These are phyloP conservation scores for Aristolochia contorta DNA, from an alignment of 164 flowering plant genomes.

Conservation along the genomic window DNA sequence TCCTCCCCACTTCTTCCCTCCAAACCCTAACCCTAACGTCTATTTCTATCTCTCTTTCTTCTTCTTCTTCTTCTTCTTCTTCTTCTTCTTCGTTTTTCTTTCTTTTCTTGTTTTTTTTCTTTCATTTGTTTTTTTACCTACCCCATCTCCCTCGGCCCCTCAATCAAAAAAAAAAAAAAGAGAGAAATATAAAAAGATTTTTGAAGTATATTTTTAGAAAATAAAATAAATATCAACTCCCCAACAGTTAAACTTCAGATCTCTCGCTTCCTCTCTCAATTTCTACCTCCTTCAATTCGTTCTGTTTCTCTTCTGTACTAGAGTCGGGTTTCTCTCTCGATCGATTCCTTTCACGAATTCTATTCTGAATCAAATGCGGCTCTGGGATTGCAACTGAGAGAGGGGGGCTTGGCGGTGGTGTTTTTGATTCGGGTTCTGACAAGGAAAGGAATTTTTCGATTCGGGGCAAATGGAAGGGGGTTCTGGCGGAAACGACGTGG, in stretches of 20 bases:
- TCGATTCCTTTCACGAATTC: no score
- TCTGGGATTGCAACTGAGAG: background rate
- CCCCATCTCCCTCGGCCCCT: no score
- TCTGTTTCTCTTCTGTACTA: no score
- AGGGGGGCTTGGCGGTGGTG: background rate
- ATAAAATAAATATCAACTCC: no score
- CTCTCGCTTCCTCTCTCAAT: no score
- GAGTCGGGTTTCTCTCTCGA: no score
- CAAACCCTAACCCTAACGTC: conserved; percentile 12
- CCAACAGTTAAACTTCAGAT: no score
- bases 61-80: background rate
- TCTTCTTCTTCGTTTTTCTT: background rate
- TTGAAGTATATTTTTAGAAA: no score
- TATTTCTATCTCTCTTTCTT: background rate
- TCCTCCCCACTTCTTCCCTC: background rate
- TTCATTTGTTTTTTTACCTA: background rate
- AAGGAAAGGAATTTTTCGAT: background rate
- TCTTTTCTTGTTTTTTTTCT: background rate
- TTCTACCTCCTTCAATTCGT: no score
- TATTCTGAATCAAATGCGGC: no score
- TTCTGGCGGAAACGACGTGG: conserved; percentile 77
- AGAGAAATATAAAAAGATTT: no score
- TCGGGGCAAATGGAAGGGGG: conserved; percentile 4
- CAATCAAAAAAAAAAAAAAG: no score
- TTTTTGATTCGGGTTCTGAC: background rate